Base-by-base conservation (phyloP, 2,329 filamentous ascomycete species). In the Hymenoscyphus scutula region DNA sequence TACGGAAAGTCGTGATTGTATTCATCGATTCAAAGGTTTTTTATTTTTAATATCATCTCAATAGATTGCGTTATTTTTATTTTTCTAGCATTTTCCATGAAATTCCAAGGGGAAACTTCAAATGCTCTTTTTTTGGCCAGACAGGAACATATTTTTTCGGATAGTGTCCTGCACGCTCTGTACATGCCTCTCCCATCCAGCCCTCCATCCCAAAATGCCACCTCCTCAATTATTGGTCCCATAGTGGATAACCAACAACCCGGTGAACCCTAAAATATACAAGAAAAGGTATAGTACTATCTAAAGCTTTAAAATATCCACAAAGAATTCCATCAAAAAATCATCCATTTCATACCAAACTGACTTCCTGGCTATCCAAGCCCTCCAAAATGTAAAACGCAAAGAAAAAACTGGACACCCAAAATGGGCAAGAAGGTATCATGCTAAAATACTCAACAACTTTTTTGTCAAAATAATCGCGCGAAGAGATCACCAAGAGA, bases 401-500 rank as follows among this genome's bases (percentile, higher is more conserved):
- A 45, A 45, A 4, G n/a, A 48, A 48, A 48, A 48, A 48, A 48
- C 41, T 48, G n/a, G 23, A 11, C 15, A 17, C 15, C 41, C 41
- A 17, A 48, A 48, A 23, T 23, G 41, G n/a, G n/a, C 19, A 54
- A 54, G 25, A 23, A 23, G 51, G 30, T 54, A 54, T 54, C 51
- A 30, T 30, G 51, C 51, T 48, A 48, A 53, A 54, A 30, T 54
- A 25, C 30, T 32, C 6, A 25, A 53, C 48, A 54, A 54, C 23
- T n/a, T 54, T 19, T 23, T 23, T 13, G 29, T 53, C 51, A 19
- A 54, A 32, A 32, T 54, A n/a, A 29, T 48, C 10, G n/a, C 3
- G 41, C 41, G 41, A 48, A 48, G n/a, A 41, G 29, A 38, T 69
- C 77, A 86, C 84, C 84, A 86, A 53, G 82, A 83, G 77, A 93